Percentiles rank a stretch among this genome's conserved stretches.
These are phyloP conservation scores for Diplotaxis tenuifolia DNA, from an alignment of 345 rosid genomes.

Conservation along the genomic window DNA sequence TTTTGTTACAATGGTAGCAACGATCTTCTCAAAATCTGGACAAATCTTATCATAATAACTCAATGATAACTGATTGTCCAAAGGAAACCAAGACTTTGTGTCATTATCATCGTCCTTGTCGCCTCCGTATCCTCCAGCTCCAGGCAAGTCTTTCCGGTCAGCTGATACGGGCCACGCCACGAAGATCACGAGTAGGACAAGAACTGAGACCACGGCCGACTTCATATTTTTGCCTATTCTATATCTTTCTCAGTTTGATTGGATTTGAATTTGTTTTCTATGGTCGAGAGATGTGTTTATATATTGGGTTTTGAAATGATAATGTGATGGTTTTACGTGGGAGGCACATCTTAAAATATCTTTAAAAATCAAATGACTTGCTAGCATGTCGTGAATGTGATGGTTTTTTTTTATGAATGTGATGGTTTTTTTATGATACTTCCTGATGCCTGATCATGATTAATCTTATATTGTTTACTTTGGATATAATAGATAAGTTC, in stretches of 20 bases:
- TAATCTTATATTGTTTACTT: no score
- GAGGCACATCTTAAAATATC: constrained; percentile 26
- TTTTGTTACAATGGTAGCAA: constrained; percentile 44
- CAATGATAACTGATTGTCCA: constrained; percentile 47
- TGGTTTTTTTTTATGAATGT: no score
- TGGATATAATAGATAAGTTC: no score
- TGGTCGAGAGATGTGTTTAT: constrained; percentile 29
- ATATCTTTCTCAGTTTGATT: not conserved
- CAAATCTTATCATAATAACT: constrained; percentile 46
- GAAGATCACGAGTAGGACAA: constrained; percentile 11
- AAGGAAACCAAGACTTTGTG: constrained; percentile 19
- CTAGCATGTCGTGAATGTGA: constrained; percentile 30
- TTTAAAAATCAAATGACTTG: constrained; percentile 26
- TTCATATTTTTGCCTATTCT: constrained; percentile 23
- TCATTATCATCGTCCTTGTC: not conserved
- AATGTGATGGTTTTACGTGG: constrained; percentile 36
- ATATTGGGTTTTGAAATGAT: constrained; percentile 13
- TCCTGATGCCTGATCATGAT: no score
- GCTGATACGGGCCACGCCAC: constrained; percentile 26
- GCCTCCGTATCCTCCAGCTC: constrained; percentile 19
- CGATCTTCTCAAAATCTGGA: constrained; percentile 60
- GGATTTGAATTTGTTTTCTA: constrained; percentile 18
- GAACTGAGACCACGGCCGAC: constrained; percentile 17
- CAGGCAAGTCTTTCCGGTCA: constrained; percentile 4
- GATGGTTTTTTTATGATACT: no score